Base-by-base conservation (phyloP, 2,329 filamentous ascomycete genomes). In the Verticillium zaregamsianum region DNA sequence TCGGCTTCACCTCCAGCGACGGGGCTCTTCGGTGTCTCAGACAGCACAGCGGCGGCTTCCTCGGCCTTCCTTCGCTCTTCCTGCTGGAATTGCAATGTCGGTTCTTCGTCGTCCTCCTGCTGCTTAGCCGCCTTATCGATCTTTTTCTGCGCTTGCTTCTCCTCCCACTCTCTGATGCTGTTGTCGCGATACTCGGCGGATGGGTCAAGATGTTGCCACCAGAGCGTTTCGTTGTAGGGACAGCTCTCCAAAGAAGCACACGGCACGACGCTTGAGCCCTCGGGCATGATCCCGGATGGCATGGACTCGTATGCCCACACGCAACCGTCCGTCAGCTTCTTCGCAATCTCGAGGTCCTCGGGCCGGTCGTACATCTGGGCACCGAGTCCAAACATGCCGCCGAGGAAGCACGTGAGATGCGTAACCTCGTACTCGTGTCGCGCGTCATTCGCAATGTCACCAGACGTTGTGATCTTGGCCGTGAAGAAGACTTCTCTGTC, bases 401-500 rank as follows among this genome's bases (percentile, higher is more conserved):
- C 88, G 40, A 89, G 76, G 71, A 90, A 90, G 70, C 88, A 91
- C 5, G 86, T 86, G 59, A 90, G 76, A 69, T 90, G 86, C 0
- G 83, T 81, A 7, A 85, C 77, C 64, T 90, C 84, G 69, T 89
- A 91, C 56, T 87, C 74, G 15, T 79, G 80, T 23, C 60, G 64
- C 14, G 78, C 70, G 11, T 80, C 74, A 9, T 69, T 66, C 55
- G 76, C 73, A 2, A 71, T 77, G 3, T 79, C 74, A 15, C 80
- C 80, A 1, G 68, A 72, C 11, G 82, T 80, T 56, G 71, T 77
- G n/a, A 85, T 73, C 66, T 86, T 87, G 28, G 90, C 89, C 0
- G 90, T 86, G 64, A 95, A 86, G 3, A 95, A 81, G n/a, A 95
- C 84, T 63, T 94, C 86, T 59, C 85, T 79, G 7, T 82, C 79